Evolutionary conservation across 208 protist genomes (phyloP).

Genomic region (Leptomonas seymouri): DNA sequence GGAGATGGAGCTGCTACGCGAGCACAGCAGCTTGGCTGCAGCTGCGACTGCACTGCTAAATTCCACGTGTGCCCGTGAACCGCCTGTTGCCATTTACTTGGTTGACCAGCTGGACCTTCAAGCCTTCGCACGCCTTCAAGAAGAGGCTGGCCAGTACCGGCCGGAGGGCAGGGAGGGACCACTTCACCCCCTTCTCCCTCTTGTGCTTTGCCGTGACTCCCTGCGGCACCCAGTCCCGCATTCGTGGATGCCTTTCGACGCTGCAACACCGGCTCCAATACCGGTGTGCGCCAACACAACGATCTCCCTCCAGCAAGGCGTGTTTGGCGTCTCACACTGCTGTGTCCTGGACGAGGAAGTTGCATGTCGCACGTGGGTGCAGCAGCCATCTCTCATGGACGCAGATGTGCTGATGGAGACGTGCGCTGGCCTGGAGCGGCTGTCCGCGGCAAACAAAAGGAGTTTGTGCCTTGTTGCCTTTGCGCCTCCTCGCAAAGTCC

Average conservation of each 20-base stretch:
- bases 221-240: constrained; percentile 14
- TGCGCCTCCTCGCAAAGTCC: not conserved
- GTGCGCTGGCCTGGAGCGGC: constrained; percentile 9
- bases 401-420: constrained; percentile 16
- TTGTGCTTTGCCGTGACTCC: constrained; percentile 30
- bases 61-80: constrained; percentile 5
- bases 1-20: not conserved
- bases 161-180: not conserved
- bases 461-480: constrained; percentile 8
- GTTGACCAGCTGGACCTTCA: constrained; percentile 32
- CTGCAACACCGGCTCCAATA: not conserved
- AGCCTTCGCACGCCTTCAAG: constrained; percentile 23
- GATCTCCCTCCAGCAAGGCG: not conserved
- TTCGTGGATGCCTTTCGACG: not conserved
- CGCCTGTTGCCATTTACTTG: constrained; percentile 30
- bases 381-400: not conserved
- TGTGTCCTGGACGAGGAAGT: constrained; percentile 16
- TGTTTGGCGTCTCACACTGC: constrained; percentile 13
- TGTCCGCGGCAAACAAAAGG: not conserved
- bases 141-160: not conserved
- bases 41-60: not conserved
- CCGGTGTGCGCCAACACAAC: too few species aligned
- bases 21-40: too few species aligned
- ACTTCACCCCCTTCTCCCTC: constrained; percentile 3
- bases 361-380: not conserved